Evolutionary conservation across 495 filamentous ascomycete genomes (phyloP).

Genomic region (Neurospora intermedia): DNA sequence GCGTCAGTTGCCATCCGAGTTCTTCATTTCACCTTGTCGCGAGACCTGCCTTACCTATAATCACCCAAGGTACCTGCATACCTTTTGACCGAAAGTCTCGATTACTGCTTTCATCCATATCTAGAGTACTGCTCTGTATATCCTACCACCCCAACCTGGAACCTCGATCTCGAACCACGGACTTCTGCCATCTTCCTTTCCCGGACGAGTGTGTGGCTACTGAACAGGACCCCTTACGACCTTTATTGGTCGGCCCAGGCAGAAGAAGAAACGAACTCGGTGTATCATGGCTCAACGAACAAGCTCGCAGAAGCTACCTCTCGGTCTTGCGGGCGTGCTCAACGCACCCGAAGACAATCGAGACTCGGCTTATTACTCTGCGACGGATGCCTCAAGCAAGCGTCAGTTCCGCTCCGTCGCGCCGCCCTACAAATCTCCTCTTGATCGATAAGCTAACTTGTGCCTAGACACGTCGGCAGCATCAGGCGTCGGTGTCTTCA

Average conservation of each 20-base stretch:
- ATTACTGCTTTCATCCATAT: neutral
- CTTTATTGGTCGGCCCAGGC: neutral
- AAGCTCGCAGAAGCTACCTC: slow-evolving; percentile 37
- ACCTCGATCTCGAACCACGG: neutral
- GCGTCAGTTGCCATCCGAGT: neutral
- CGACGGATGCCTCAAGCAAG: slow-evolving; percentile 45
- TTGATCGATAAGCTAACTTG: neutral
- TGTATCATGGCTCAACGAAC: slow-evolving; percentile 26
- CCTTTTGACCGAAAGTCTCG: neutral
- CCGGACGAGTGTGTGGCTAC: neutral
- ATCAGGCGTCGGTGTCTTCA: slow-evolving; percentile 33
- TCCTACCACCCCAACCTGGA: neutral
- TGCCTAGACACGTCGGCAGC: slow-evolving; percentile 38
- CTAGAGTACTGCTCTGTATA: neutral
- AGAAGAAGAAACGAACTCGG: neutral
- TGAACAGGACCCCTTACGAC: neutral
- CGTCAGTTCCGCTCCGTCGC: slow-evolving; percentile 26
- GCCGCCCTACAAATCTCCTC: neutral
- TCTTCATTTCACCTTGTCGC: neutral
- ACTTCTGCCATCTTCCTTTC: neutral
- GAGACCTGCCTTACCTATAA: neutral
- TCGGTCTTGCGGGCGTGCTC: slow-evolving; percentile 36
- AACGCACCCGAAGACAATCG: slow-evolving; percentile 41
- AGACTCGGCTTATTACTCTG: slow-evolving; percentile 45
- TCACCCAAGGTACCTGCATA: neutral